Evolutionary conservation across 768 basidiomycete genomes (phyloP).

Genomic region (Boletus coccyginus): DNA sequence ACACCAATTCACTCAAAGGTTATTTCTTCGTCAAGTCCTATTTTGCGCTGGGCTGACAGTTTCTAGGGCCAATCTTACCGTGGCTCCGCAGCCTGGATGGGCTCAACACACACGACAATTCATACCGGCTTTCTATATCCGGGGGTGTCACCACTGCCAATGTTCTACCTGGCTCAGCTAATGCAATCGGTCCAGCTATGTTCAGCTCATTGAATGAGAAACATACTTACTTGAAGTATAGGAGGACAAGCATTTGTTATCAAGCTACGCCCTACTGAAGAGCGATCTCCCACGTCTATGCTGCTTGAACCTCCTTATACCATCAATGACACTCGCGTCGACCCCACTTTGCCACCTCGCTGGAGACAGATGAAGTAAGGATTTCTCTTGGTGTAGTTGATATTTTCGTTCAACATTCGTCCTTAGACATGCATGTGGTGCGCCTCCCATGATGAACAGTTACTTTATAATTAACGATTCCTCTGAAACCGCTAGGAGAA

Average conservation of each 20-base stretch:
- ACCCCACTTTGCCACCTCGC: constrained; percentile 42
- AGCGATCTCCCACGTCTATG: constrained; percentile 78
- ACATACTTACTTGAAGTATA: constrained; percentile 25
- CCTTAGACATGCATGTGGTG: constrained; percentile 60
- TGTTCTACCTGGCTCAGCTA: constrained; percentile 73
- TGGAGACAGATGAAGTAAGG: constrained; percentile 84
- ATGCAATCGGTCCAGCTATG: constrained; percentile 60
- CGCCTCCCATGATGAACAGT: neutral
- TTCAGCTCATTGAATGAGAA: constrained; percentile 17
- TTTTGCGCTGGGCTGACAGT: neutral
- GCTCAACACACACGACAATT: constrained; percentile 82
- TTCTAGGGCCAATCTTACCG: constrained; percentile 56
- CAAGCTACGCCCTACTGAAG: constrained; percentile 76
- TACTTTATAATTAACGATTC: neutral
- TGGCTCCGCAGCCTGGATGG: constrained; percentile 83
- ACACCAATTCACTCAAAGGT: constrained; percentile 62
- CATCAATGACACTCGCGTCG: constrained; percentile 45
- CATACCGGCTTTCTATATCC: constrained; percentile 69
- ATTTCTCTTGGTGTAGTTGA: neutral
- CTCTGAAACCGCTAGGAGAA: constrained; percentile 36
- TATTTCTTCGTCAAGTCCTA: neutral
- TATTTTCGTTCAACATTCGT: constrained; percentile 2
- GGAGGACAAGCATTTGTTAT: constrained; percentile 88
- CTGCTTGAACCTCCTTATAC: constrained; percentile 77
- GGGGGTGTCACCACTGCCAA: constrained; percentile 89